A percentile compares a stretch with the other conserved stretches of the same genome.
Conservation (phyloP, 257 asterid genomes). For the Solanum tacnaense region DNA sequence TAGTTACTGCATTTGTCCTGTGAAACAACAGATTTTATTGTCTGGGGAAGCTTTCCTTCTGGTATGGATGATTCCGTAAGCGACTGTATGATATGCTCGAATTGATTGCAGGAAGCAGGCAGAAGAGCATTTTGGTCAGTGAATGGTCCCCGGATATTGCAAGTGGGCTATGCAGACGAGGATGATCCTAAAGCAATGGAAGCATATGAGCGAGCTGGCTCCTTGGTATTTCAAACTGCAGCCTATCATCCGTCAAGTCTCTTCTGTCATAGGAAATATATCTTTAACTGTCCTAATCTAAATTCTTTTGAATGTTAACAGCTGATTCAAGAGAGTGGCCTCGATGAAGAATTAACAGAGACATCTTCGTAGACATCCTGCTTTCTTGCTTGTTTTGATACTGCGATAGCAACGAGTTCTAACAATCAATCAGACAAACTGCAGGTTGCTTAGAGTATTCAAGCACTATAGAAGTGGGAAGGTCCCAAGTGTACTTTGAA, state of each 20-base stretch:
- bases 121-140: constrained; percentile 94
- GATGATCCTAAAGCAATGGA: constrained; percentile 77
- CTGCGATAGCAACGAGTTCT: not conserved
- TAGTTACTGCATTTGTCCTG: not conserved
- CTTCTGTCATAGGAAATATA: not conserved
- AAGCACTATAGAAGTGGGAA: not conserved
- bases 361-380: not conserved
- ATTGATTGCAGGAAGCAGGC: constrained; percentile 65
- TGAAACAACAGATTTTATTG: not conserved
- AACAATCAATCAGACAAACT: not conserved
- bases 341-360: constrained; percentile 20
- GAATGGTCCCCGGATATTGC: constrained; percentile 84
- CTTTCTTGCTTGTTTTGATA: not conserved
- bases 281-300: not conserved
- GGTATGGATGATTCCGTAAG: not conserved
- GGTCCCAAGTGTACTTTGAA: not conserved
- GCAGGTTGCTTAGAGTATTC: not conserved
- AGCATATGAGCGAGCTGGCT: constrained; percentile 87
- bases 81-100: not conserved
- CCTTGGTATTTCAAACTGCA: constrained; percentile 46
- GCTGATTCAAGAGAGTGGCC: constrained; percentile 62
- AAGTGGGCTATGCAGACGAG: constrained; percentile 79
- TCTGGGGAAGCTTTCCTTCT: not conserved
- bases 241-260: not conserved
- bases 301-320: constrained; percentile 16